Base-by-base conservation (phyloP, 306 rosid species). In the Gillenia trifoliata region DNA sequence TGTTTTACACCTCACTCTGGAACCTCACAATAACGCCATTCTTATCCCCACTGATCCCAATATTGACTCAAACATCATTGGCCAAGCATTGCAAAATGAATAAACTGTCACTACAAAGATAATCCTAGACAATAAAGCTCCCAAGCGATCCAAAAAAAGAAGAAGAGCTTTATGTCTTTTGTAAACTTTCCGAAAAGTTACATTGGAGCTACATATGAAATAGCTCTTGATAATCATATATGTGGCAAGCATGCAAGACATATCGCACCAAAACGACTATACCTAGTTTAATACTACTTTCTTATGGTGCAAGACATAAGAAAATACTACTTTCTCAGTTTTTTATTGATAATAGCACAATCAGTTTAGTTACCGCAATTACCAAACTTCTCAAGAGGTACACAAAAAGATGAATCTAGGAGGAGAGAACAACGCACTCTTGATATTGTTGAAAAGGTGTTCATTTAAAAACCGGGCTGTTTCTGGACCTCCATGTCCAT, bases 401-500 rank as follows among this genome's bases (percentile, higher is more conserved):
- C 22, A 64, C 25, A 45, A 68, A 54, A 30, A 10, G 3, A 68
- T 49, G 57, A 63, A 49, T 55, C n/a, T 36, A 2, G 25, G 64
- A 40, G 8, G 54, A 55, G 78, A 78, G 73, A 81, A 72, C 16
- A 78, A 83, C 93, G 25, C 84, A 94, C 97, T 90, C 85, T 77
- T 85, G 71, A 95, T 67, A 83, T 95, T 80, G 25, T 83, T 84
- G 78, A 87, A 95, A 22, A 95, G 83, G 50, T 31, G 87, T 8
- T 88, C 91, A 64, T 89, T 90, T 30, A 95, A 78, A 69, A 95
- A 95, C 36, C 90, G 90, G 19, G 99, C 72, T 75, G 96, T 81
- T 76, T 92, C 99, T 25, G 99, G 96, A 78, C 98, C 99, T 59
- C 97, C 99, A 75, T 95, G 99, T 3, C 99, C 99, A 76, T 95